phyloP scores from a whole-genome alignment of 257 asterid species.

The Scutellaria baicalensis region DNA sequence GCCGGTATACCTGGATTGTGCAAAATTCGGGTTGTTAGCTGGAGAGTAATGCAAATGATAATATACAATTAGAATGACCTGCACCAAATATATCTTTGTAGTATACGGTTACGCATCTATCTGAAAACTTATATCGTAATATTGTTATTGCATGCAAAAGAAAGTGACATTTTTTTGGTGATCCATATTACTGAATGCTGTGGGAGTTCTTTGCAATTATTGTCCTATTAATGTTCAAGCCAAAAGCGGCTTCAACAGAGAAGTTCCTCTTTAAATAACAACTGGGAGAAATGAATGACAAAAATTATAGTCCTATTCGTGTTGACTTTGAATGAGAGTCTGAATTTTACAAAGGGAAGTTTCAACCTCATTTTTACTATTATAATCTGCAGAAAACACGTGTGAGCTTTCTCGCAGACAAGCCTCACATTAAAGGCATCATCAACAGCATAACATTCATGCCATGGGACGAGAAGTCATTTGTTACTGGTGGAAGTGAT shows the following conservation, averaged over 20 bases:
- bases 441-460: constrained; percentile 77
- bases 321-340: background rate
- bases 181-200: background rate
- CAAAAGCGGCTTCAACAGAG: no score
- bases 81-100: no score
- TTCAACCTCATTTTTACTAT: background rate
- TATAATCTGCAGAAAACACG: constrained; percentile 35
- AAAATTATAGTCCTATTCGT: background rate
- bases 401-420: constrained; percentile 53
- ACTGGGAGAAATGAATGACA: background rate
- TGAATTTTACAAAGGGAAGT: background rate
- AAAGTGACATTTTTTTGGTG: no score
- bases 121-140: background rate
- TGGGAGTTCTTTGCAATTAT: background rate
- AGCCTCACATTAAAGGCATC: constrained; percentile 78
- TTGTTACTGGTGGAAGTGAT: constrained; percentile 88
- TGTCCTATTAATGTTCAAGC: no score
- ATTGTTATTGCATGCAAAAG: no score
- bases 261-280: no score
- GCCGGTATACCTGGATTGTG: background rate
- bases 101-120: no score
- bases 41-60: no score
- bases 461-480: constrained; percentile 80
- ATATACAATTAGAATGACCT: no score
- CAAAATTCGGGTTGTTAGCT: background rate